phyloP scores from a whole-genome alignment of 345 rosid species.

The Aquilaria yunnanensis region DNA sequence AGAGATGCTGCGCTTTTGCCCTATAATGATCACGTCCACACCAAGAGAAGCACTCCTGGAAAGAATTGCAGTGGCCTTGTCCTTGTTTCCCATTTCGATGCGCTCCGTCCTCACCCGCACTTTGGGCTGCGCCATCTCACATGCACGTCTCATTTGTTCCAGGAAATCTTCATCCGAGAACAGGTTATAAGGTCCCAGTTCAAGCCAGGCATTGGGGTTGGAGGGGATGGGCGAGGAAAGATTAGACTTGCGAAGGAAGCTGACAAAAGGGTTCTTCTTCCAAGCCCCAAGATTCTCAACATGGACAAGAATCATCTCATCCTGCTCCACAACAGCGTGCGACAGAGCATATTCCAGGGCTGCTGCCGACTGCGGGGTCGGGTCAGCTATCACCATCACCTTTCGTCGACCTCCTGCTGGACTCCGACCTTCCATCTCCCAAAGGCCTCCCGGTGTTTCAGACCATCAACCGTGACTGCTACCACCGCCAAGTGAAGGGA shows the following conservation, averaged over 20 bases:
- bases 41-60: slow-evolving; percentile 35
- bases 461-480: no score
- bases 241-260: slow-evolving; percentile 24
- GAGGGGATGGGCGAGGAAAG: slow-evolving; percentile 1
- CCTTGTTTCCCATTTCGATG: slow-evolving; percentile 38
- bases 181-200: background rate
- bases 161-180: slow-evolving; percentile 32
- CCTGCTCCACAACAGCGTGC: slow-evolving; percentile 40
- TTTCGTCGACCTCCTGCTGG: slow-evolving; percentile 12
- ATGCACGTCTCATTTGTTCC: slow-evolving; percentile 58
- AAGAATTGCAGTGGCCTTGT: slow-evolving; percentile 57
- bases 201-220: background rate
- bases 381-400: slow-evolving; percentile 54
- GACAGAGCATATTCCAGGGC: slow-evolving; percentile 53
- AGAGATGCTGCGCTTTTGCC: slow-evolving; percentile 66
- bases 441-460: no score
- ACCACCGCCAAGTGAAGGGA: no score
- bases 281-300: slow-evolving; percentile 29
- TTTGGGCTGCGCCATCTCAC: slow-evolving; percentile 59
- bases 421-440: no score
- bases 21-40: slow-evolving; percentile 58
- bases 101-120: slow-evolving; percentile 32
- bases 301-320: slow-evolving; percentile 45
- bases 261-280: slow-evolving; percentile 30
- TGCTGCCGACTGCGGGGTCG: slow-evolving; percentile 39